A percentile compares a stretch with the other conserved stretches of the same genome.
These are phyloP conservation scores for Sclerotinia spermophila DNA, from an alignment of 2,329 filamentous ascomycete genomes.

Conservation along the genomic window DNA sequence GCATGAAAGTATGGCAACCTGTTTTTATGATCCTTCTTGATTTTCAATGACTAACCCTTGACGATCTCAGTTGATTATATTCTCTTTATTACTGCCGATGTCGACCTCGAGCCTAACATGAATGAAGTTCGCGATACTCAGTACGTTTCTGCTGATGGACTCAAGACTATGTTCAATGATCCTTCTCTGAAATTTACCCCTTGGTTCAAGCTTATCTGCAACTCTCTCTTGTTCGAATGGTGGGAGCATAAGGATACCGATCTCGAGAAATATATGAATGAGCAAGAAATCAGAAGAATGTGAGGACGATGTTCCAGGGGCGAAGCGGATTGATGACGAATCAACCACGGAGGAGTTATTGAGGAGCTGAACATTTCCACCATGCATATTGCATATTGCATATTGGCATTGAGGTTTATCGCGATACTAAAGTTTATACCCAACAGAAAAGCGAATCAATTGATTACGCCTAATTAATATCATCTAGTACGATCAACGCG, in stretches of 20 bases:
- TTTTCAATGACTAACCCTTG: conserved; percentile 19
- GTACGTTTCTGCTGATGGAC: conserved; percentile 77
- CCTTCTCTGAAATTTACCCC: conserved; percentile 83
- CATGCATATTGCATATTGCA: conserved; percentile 11
- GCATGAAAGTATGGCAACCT: conserved; percentile 75
- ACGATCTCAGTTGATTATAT: conserved; percentile 81
- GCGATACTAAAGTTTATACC: conserved; percentile 10
- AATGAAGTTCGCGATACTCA: conserved; percentile 86
- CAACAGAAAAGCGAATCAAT: conserved; percentile 19
- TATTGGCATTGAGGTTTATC: conserved; percentile 18
- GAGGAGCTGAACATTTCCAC: background rate
- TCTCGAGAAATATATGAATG: conserved; percentile 80
- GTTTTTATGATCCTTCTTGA: conserved; percentile 10
- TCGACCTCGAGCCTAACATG: conserved; percentile 74
- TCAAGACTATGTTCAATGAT: conserved; percentile 83
- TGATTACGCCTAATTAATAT: conserved; percentile 17
- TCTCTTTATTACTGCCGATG: conserved; percentile 92
- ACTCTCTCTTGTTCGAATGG: conserved; percentile 97
- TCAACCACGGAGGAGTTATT: conserved; percentile 14
- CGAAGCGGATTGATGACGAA: conserved; percentile 1
- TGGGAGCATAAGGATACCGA: conserved; percentile 81
- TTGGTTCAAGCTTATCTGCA: conserved; percentile 99
- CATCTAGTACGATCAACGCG: conserved; percentile 10
- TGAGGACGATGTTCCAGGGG: conserved; percentile 23
- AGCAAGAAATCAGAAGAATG: conserved; percentile 88